phyloP scores from a whole-genome alignment of 208 protist species.

The Tritrichomonas musculus region DNA sequence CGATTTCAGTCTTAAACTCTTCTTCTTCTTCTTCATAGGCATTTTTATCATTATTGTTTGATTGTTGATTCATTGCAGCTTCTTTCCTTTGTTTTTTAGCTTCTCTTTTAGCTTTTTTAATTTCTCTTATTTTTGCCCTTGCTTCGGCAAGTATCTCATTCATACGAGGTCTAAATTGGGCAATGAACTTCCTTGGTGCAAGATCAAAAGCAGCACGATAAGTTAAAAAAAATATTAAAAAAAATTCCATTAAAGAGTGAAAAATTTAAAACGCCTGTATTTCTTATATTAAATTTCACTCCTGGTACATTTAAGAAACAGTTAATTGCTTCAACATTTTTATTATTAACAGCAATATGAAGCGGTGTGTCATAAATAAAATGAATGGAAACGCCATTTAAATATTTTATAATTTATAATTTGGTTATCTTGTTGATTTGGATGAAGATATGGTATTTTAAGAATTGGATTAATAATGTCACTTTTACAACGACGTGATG shows the following conservation, averaged over 20 bases:
- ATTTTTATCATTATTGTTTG: not conserved
- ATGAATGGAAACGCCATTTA: not conserved
- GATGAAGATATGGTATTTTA: not conserved
- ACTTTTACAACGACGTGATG: not conserved
- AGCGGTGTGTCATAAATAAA: not conserved
- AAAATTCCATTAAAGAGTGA: no score
- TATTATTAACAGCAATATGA: not conserved
- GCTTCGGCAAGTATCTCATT: constrained; percentile 4
- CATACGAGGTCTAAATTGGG: not conserved
- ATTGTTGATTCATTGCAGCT: not conserved
- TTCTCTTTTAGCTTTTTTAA: not conserved
- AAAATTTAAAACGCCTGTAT: not conserved
- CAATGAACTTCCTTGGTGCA: not conserved
- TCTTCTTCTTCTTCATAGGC: no score
- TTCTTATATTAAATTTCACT: constrained; percentile 30
- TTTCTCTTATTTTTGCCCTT: not conserved
- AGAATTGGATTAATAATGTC: not conserved
- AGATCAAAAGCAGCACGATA: constrained; percentile 12
- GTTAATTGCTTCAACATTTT: not conserved
- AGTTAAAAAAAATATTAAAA: not conserved
- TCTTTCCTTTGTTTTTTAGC: not conserved
- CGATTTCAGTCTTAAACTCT: no score
- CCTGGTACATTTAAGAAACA: not conserved
- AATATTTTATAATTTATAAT: not conserved
- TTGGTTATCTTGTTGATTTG: constrained; percentile 22